Base-by-base conservation (phyloP, 2,329 filamentous ascomycete species). In the Phialocephala sp. region DNA sequence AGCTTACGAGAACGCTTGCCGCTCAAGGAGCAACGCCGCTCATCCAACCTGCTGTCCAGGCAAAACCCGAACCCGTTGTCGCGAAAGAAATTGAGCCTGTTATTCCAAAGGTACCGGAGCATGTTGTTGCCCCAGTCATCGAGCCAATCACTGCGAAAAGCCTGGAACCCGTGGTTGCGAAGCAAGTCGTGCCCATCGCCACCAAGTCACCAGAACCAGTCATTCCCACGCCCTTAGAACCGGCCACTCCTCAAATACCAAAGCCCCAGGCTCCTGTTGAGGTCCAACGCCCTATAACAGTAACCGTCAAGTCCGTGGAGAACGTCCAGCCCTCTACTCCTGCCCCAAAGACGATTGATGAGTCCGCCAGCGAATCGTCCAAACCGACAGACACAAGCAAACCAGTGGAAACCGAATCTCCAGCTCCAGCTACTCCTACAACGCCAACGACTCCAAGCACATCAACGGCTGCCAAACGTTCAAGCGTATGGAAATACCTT, bases 401-500 rank as follows among this genome's bases (percentile, higher is more conserved):
- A 24, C 32, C 61, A 32, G 11, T 24, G 9, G 39, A 20, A 12
- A 20, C 36, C 9, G 43, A 37, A 22, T 1, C 8, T 37, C 22
- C 59, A 52, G 18, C 24, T 15, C 9, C 20, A 12, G 47, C 20
- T 61, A 55, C 45, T 1, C 50, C 50, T 39, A n/a, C 39, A 9
- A 32, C 61, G 24, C 55, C 55, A 39, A 39, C 57, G 18, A 8
- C 37, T 11, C 60, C 63, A 5, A 65, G 47, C 27, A 22, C 56
- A 39, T 60, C 60, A 14, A 62, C 50, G 1, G 56, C 55, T 35
- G 63, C 41, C 2, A 68, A 68, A 54, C 60, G 66, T 6, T 59
- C 43, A n/a, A 68, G 66, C 32, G 54, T 68, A 45, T 54, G 62
- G 20, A 56, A 59, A 6, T 59, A 60, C 4, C 62, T 67, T 22